Evolutionary conservation across 805 yeast species (phyloP).

Genomic region (Sporopachydermia quercuum): DNA sequence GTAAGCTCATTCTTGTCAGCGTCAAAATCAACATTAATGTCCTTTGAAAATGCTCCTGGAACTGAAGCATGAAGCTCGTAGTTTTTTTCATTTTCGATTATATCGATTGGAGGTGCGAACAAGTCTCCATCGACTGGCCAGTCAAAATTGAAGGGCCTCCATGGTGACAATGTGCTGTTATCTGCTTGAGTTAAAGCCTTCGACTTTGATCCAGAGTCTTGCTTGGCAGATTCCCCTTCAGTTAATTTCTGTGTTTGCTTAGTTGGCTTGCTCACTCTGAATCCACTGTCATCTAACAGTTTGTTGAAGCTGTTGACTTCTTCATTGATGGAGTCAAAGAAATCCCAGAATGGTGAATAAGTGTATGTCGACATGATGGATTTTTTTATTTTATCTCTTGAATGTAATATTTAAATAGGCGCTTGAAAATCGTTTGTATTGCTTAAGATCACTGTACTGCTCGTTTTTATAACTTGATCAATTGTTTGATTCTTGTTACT

Average conservation of each 20-base stretch:
- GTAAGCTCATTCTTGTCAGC: constrained; percentile 27
- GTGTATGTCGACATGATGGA: constrained; percentile 9
- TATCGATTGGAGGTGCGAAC: constrained; percentile 31
- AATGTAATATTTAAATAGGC: not conserved
- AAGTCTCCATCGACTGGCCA: constrained; percentile 5
- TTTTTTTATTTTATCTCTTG: not conserved
- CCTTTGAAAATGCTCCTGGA: constrained; percentile 32
- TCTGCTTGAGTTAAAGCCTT: not conserved
- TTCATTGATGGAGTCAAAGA: constrained; percentile 27
- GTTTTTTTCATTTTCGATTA: constrained; percentile 26
- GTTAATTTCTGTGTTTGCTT: not conserved
- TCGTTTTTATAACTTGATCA: no score
- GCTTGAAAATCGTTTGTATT: not conserved
- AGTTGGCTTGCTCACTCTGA: constrained; percentile 11
- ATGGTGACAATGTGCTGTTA: not conserved
- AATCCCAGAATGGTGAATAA: constrained; percentile 27
- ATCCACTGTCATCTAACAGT: constrained; percentile 17
- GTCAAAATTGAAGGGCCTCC: constrained; percentile 5
- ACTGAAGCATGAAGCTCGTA: constrained; percentile 29
- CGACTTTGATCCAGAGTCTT: not conserved
- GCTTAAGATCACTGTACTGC: no score
- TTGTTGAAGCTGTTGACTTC: constrained; percentile 27
- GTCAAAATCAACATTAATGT: constrained; percentile 31
- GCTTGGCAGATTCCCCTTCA: constrained; percentile 1
- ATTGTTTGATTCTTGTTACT: not conserved